These are phyloP conservation scores for Scenedesmus sp. DNA, from an alignment of 163 green algal species.

Conservation along the genomic window DNA sequence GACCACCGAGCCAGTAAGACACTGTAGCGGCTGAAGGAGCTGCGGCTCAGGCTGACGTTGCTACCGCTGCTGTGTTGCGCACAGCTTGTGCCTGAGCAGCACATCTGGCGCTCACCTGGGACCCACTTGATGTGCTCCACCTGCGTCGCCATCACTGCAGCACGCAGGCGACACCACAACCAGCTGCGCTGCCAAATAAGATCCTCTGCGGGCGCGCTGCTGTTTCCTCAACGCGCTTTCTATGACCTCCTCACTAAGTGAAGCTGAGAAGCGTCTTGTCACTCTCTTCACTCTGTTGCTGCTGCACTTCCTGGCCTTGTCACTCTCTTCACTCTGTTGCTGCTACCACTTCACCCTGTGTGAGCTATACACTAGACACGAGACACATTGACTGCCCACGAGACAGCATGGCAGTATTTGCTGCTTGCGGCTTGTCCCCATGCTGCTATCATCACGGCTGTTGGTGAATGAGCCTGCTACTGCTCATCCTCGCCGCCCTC, in stretches of 20 bases:
- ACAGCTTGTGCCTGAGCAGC: not conserved
- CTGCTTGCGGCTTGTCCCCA: not conserved
- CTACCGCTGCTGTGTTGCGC: not conserved
- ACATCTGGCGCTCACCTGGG: not conserved
- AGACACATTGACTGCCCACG: not conserved
- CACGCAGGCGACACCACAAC: conserved; percentile 7
- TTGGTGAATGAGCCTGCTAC: not conserved
- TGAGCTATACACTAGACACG: not conserved
- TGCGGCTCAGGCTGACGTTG: not conserved
- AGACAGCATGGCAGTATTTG: too few species aligned
- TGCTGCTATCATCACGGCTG: not conserved
- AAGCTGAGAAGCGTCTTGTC: too few species aligned
- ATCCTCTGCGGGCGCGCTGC: not conserved
- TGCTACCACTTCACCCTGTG: not conserved
- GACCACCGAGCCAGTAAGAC: not conserved
- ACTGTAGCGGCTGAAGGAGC: not conserved
- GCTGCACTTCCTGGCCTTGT: too few species aligned
- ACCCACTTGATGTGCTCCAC: conserved; percentile 70
- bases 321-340: too few species aligned
- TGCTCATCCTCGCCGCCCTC: not conserved
- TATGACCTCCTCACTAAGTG: too few species aligned
- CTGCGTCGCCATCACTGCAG: conserved; percentile 59
- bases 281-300: too few species aligned
- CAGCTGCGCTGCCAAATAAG: not conserved
- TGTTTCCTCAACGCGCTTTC: not conserved